Conservation (phyloP, 2,329 filamentous ascomycete genomes). For the Cytospora piceicola region DNA sequence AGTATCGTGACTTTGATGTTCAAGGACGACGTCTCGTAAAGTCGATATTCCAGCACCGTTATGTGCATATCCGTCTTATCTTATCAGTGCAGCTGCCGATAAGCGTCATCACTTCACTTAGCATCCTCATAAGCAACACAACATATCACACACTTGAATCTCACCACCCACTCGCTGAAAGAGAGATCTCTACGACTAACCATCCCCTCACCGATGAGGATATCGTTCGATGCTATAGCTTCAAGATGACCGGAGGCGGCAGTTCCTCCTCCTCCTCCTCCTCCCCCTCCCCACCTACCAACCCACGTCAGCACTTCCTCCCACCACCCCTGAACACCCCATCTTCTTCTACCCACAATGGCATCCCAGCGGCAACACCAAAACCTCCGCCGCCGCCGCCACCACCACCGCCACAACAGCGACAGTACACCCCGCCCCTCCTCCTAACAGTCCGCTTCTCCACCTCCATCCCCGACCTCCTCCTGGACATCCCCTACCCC, state of each 20-base stretch:
- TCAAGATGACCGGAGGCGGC: conserved; percentile 25
- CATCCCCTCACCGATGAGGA: conserved; percentile 2
- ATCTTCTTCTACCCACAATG: background rate
- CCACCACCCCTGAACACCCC: conserved; percentile 21
- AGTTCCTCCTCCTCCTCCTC: conserved; percentile 28
- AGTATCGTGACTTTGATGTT: background rate
- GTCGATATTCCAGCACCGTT: conserved; percentile 2
- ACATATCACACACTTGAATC: background rate
- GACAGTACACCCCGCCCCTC: conserved; percentile 49
- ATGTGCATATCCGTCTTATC: conserved; percentile 13
- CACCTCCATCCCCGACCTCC: conserved; percentile 79
- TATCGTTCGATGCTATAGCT: background rate
- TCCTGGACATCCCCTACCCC: conserved; percentile 73
- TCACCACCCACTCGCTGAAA: background rate
- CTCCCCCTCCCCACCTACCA: conserved; percentile 14
- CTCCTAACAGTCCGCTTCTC: conserved; percentile 91
- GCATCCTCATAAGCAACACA: background rate
- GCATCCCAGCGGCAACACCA: conserved; percentile 7
- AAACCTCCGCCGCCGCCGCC: conserved; percentile 10
- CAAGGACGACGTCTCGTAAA: conserved; percentile 13
- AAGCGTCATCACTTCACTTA: background rate
- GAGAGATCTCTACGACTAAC: background rate
- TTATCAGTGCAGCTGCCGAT: background rate
- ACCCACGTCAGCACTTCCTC: conserved; percentile 13
- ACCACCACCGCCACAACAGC: background rate